These are phyloP conservation scores for Sparassis latifolia DNA, from an alignment of 1,284 basidiomycete species.

Conservation along the genomic window DNA sequence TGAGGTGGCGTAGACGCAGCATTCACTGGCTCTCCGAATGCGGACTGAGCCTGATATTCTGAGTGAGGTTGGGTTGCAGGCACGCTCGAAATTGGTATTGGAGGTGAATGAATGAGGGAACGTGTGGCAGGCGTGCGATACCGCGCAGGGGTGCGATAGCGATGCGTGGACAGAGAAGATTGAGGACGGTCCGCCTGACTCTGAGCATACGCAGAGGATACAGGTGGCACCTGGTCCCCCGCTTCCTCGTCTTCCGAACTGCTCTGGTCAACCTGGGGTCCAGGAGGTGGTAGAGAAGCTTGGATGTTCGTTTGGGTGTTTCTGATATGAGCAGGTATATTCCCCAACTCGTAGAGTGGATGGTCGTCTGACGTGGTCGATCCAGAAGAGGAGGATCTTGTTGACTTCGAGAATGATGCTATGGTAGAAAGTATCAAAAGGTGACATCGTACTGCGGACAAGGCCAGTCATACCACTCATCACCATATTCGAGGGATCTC, in stretches of 20 bases:
- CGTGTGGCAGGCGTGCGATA: no score
- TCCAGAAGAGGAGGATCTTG: constrained; percentile 52
- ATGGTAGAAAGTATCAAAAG: constrained; percentile 4
- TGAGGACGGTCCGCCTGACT: constrained; percentile 50
- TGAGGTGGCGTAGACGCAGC: constrained; percentile 28
- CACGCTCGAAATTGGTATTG: constrained; percentile 28
- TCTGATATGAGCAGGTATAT: constrained; percentile 15
- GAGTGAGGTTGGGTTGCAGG: constrained; percentile 62
- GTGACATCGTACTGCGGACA: neutral
- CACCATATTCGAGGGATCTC: constrained; percentile 62
- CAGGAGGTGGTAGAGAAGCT: constrained; percentile 5
- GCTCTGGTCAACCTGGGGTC: constrained; percentile 24
- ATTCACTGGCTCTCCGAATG: constrained; percentile 48
- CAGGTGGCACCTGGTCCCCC: constrained; percentile 30
- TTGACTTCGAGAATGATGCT: constrained; percentile 45
- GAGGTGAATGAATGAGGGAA: constrained; percentile 51
- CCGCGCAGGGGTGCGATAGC: constrained; percentile 75
- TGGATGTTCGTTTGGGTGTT: constrained; percentile 9
- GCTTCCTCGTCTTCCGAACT: constrained; percentile 35
- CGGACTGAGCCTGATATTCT: constrained; percentile 63
- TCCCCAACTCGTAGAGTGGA: constrained; percentile 19
- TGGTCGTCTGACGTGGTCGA: constrained; percentile 47
- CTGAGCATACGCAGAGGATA: constrained; percentile 25
- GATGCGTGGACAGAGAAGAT: constrained; percentile 66
- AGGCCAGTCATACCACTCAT: constrained; percentile 60